A percentile compares a stretch with the other conserved stretches of the same genome.
Evolutionary conservation across 2,329 filamentous ascomycete species (phyloP).

Genomic region (Penicillium sp.): DNA sequence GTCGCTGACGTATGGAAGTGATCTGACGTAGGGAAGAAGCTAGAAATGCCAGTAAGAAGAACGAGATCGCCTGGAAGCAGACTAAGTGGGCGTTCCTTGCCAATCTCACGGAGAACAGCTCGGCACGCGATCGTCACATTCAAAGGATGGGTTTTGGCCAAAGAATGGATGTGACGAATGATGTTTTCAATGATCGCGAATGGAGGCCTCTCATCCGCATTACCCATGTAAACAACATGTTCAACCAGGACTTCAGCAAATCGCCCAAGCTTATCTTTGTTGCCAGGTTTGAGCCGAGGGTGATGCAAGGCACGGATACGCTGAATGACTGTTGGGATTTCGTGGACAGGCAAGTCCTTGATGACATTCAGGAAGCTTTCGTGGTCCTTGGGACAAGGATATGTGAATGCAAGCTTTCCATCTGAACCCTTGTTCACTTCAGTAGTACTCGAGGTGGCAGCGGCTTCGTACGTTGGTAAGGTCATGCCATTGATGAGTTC

Average conservation of each 20-base stretch:
- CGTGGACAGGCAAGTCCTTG: constrained; percentile 57
- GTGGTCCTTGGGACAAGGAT: constrained; percentile 76
- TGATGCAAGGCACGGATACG: constrained; percentile 90
- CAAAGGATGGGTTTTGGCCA: constrained; percentile 79
- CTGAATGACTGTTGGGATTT: constrained; percentile 75
- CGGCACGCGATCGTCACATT: constrained; percentile 76
- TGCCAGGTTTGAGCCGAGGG: constrained; percentile 75
- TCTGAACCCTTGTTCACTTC: constrained; percentile 45
- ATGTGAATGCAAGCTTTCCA: constrained; percentile 70
- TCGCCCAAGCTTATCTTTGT: constrained; percentile 73
- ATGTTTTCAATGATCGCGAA: constrained; percentile 72
- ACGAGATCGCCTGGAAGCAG: constrained; percentile 67
- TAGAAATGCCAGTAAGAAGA: constrained; percentile 75
- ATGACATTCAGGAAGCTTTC: constrained; percentile 67
- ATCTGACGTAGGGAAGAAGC: constrained; percentile 90
- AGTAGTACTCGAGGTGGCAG: constrained; percentile 31
- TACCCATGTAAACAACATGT: constrained; percentile 58
- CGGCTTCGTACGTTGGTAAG: constrained; percentile 28
- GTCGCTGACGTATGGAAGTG: constrained; percentile 96
- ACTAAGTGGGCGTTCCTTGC: constrained; percentile 51
- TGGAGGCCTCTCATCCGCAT: constrained; percentile 50
- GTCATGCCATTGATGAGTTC: constrained; percentile 70
- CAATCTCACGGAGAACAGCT: constrained; percentile 59
- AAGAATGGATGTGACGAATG: constrained; percentile 85
- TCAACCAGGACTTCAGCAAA: constrained; percentile 49